phyloP scores from a whole-genome alignment of 2,329 filamentous ascomycete genomes.

The Penicillium hordei region DNA sequence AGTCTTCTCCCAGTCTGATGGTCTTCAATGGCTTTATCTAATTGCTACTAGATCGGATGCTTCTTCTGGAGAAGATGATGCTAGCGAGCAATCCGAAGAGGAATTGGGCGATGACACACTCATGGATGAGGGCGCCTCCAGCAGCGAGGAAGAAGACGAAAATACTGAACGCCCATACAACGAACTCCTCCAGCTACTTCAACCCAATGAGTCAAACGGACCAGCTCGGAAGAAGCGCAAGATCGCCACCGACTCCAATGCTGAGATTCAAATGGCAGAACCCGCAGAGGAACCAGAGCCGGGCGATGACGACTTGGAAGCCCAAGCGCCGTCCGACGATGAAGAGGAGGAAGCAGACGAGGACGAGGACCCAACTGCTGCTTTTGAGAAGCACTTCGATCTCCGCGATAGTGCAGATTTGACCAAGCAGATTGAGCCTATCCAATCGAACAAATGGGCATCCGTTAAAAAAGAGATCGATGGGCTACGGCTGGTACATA shows the following conservation, averaged over 20 bases:
- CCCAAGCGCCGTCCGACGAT: slow-evolving; percentile 50
- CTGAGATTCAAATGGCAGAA: slow-evolving; percentile 25
- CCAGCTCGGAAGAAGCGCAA: slow-evolving; percentile 56
- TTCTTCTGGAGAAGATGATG: slow-evolving; percentile 31
- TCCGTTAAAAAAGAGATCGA: slow-evolving; percentile 41
- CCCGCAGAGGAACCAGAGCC: slow-evolving; percentile 30
- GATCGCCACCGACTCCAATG: slow-evolving; percentile 38
- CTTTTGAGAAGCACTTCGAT: slow-evolving; percentile 79
- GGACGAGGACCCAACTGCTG: slow-evolving; percentile 57
- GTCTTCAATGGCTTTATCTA: slow-evolving; percentile 9
- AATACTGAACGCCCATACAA: slow-evolving; percentile 52
- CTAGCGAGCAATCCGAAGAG: slow-evolving; percentile 47
- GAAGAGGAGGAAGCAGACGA: slow-evolving; percentile 40
- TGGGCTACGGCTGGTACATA: slow-evolving; percentile 33
- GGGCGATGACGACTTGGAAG: slow-evolving; percentile 46
- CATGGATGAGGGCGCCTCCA: slow-evolving; percentile 35
- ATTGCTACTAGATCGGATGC: slow-evolving; percentile 28
- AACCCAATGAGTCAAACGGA: slow-evolving; percentile 43
- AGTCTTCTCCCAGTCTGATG: slow-evolving; percentile 18
- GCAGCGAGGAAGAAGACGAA: slow-evolving; percentile 47
- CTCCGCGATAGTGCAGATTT: slow-evolving; percentile 63
- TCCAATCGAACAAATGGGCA: slow-evolving; percentile 52
- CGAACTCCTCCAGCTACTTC: slow-evolving; percentile 57
- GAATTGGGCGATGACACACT: slow-evolving; percentile 41
- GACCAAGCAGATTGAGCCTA: slow-evolving; percentile 50